A percentile compares a stretch with the other conserved stretches of the same genome.
Evolutionary conservation across 2,329 filamentous ascomycete genomes (phyloP).

Genomic region (Scedosporium boydii): DNA sequence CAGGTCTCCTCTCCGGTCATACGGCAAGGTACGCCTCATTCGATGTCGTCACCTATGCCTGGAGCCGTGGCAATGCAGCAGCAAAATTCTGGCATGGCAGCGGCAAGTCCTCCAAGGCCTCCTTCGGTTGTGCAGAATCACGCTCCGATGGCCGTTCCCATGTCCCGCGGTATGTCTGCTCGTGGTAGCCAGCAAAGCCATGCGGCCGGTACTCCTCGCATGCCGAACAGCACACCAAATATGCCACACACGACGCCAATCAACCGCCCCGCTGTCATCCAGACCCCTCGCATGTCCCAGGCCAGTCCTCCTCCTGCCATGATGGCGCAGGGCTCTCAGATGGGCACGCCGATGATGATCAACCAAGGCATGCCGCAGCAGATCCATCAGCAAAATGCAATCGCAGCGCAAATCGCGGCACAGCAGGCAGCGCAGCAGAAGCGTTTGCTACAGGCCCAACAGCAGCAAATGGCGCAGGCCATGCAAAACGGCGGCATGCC

Average conservation of each 20-base stretch:
- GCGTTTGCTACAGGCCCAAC: conserved; percentile 22
- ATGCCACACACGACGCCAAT: conserved; percentile 52
- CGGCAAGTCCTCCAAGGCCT: conserved; percentile 55
- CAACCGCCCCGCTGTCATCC: conserved; percentile 37
- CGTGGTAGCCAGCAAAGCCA: conserved; percentile 60
- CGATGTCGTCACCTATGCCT: conserved; percentile 58
- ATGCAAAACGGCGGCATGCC: conserved; percentile 27
- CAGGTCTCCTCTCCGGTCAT: conserved; percentile 59
- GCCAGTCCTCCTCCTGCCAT: conserved; percentile 51
- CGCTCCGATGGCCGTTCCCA: conserved; percentile 45
- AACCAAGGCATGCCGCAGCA: conserved; percentile 29
- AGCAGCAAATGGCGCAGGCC: conserved; percentile 28
- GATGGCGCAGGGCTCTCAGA: conserved; percentile 48
- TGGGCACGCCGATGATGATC: conserved; percentile 43
- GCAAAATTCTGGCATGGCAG: conserved; percentile 58
- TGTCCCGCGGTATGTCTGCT: conserved; percentile 53
- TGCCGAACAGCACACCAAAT: conserved; percentile 52
- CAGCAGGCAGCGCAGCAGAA: conserved; percentile 37
- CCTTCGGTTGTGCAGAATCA: conserved; percentile 55
- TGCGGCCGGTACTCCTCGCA: conserved; percentile 51
- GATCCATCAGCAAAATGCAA: conserved; percentile 27
- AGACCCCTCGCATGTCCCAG: conserved; percentile 54
- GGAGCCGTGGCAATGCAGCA: conserved; percentile 53
- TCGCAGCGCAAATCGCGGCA: conserved; percentile 36
- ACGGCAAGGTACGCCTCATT: conserved; percentile 54